A percentile compares a stretch with the other conserved stretches of the same genome.
These are phyloP conservation scores for Cucurbita ficifolia DNA, from an alignment of 306 rosid genomes.

Conservation along the genomic window DNA sequence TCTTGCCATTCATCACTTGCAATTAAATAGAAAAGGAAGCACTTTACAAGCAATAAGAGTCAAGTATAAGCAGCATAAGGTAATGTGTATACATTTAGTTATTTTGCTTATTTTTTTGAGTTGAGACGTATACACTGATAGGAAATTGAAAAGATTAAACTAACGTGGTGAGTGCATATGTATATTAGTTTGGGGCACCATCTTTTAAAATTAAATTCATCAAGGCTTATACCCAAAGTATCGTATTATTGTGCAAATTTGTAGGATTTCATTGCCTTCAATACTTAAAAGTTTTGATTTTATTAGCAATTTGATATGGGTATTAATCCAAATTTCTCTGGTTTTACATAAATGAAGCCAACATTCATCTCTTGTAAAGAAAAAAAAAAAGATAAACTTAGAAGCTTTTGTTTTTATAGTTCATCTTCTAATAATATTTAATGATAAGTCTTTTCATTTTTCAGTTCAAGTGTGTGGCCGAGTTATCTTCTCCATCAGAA, in stretches of 20 bases:
- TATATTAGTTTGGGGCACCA: too few relatives aligned
- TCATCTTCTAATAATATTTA: neutral
- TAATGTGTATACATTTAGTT: neutral
- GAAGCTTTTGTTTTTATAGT: neutral
- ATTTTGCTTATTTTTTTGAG: neutral
- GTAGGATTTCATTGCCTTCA: too few relatives aligned
- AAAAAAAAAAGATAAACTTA: neutral
- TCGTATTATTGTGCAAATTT: too few relatives aligned
- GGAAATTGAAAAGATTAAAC: neutral
- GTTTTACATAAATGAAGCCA: neutral
- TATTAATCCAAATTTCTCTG: neutral
- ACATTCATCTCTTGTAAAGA: neutral
- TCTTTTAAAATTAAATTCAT: too few relatives aligned
- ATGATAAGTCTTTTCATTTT: neutral
- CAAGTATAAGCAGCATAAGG: constrained; percentile 27
- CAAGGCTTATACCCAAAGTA: too few relatives aligned
- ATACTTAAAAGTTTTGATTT: too few relatives aligned
- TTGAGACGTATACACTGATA: neutral
- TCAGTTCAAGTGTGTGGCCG: constrained; percentile 24
- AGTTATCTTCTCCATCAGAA: constrained; percentile 11
- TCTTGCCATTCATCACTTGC: constrained; percentile 27
- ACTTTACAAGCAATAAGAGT: constrained; percentile 17
- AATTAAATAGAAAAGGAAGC: constrained; percentile 15
- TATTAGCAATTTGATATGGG: neutral
- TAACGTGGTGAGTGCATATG: neutral